Base-by-base conservation (phyloP, 371 early-diverging fungal species). In the Mortierella sp. region DNA sequence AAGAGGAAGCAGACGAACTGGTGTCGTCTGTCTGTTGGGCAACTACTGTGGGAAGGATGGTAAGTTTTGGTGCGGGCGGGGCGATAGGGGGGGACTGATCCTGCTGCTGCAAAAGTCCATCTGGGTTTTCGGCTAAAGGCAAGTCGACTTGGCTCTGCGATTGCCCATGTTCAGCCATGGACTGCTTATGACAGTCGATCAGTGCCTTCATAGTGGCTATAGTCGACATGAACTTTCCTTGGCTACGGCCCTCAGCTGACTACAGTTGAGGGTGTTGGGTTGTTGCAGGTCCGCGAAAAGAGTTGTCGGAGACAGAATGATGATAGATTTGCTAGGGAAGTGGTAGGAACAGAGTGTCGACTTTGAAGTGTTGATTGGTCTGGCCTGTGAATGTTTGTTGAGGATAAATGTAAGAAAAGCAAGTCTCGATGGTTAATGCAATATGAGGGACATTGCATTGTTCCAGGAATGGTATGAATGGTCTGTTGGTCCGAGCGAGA, bases 1-100 rank as follows among this genome's bases (percentile, higher is more conserved):
- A 62, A 3, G 56, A 72, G 46, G 59, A 62, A 3, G 30, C 70
- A 41, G 79, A 70, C 61, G 78, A 68, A 28, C 56, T 14, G n/a
- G 48, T 23, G 5, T 62, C 55, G 31, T 27, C 21, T 28, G 52
- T 18, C 30, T 27, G 24, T n/a, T 41, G 8, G 10, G n/a, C 14
- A 12, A 46, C 5, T 10, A 38, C 42, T 19, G 55, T 43, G 7
- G 42, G 50, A 21, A 41, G 26, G 39, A 47, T 59, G 27, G 51
- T 59, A 8, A 58, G 53, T 18, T 16, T 38, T 38, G 58, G 52
- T 19, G 63, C 38, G 12, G n/a, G 34, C 10, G 10, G 10, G 7
- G 34, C 10, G 41, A 16, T 43, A 38, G 54, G 21, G 39, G 34
- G 13, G 26, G 23, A 27, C 18, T 28, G 56, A 12, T 26, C n/a